Conservation (phyloP, 2,329 filamentous ascomycete species). For the Colletotrichum costaricense region DNA sequence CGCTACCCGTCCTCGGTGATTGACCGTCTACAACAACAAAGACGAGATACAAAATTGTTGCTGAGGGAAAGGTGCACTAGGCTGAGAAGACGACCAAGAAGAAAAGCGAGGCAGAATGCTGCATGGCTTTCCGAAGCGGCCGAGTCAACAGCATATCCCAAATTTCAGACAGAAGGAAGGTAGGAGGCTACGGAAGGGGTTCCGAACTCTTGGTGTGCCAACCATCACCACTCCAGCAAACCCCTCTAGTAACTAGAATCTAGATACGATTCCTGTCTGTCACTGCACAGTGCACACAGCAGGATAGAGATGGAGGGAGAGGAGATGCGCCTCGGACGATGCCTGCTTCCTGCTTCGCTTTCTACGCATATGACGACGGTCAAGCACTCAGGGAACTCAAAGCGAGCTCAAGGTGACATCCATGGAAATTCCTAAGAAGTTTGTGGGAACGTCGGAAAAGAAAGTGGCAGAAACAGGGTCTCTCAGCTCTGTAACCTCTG, state of each 20-base stretch:
- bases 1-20: slow-evolving; percentile 27
- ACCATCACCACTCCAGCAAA: neutral
- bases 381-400: neutral
- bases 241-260: neutral
- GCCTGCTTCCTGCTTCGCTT: neutral
- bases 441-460: slow-evolving; percentile 7
- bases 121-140: neutral
- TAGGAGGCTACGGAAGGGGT: neutral
- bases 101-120: neutral
- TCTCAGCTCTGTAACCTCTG: neutral
- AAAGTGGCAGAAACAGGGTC: slow-evolving; percentile 23
- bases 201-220: neutral
- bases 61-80: neutral
- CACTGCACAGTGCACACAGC: neutral
- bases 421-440: neutral
- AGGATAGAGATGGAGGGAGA: neutral
- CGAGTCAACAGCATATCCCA: neutral
- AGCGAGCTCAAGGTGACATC: neutral
- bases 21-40: slow-evolving; percentile 22
- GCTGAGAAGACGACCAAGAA: neutral
- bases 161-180: neutral
- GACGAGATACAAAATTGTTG: neutral
- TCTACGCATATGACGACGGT: neutral
- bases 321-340: neutral
- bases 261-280: neutral